phyloP scores from a whole-genome alignment of 2,329 filamentous ascomycete genomes.

The Graphilbum ipis-grandicollis region DNA sequence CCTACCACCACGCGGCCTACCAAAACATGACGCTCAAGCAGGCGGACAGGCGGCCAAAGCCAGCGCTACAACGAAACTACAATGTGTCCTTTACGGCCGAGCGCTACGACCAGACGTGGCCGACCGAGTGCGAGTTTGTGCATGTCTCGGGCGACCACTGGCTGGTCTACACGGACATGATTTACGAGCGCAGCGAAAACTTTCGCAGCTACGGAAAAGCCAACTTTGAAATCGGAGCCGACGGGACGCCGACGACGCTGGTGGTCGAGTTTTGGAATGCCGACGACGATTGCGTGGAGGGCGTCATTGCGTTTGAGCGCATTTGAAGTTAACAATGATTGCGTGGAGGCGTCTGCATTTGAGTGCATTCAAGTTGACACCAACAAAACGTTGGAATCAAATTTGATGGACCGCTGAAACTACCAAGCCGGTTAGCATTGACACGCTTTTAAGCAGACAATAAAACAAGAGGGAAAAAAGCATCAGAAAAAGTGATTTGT shows the following conservation, averaged over 20 bases:
- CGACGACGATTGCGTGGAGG: constrained; percentile 11
- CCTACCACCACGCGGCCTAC: constrained; percentile 27
- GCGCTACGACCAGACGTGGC: constrained; percentile 16
- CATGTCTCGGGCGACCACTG: constrained; percentile 20
- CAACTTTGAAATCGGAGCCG: constrained; percentile 15
- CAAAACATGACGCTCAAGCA: constrained; percentile 14
- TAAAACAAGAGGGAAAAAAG: constrained; percentile 3
- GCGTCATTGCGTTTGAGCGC: constrained; percentile 15
- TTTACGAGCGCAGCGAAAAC: constrained; percentile 11
- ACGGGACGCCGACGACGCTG: constrained; percentile 13
- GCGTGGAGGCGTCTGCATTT: no score
- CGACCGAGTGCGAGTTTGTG: constrained; percentile 14
- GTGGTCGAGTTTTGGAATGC: constrained; percentile 14
- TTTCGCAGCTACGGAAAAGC: constrained; percentile 14
- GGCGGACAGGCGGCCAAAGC: background rate
- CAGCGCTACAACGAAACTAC: constrained; percentile 5
- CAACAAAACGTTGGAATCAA: no score
- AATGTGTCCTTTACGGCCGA: constrained; percentile 9
- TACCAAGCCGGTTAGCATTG: no score
- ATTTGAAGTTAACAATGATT: no score
- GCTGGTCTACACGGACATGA: constrained; percentile 14
- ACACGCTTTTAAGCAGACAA: no score
- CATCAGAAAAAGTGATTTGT: constrained; percentile 38
- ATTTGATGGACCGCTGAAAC: no score
- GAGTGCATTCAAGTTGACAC: no score